Evolutionary conservation across 2,329 filamentous ascomycete species (phyloP).

Genomic region (Iodosphaeria phyllophila): DNA sequence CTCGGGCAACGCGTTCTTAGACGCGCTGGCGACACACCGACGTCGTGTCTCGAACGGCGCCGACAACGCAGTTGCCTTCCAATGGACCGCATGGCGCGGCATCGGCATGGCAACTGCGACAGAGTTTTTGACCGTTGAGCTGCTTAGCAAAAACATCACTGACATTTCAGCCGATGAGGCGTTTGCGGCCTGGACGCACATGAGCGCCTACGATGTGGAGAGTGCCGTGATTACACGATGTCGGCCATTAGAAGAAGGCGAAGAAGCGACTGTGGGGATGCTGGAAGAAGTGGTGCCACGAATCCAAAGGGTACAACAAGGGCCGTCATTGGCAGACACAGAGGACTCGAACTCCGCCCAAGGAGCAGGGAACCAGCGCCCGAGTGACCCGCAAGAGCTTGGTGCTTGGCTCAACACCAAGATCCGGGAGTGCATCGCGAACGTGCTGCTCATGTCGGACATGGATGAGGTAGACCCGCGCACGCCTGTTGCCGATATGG

Average conservation of each 20-base stretch:
- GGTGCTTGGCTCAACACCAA: constrained; percentile 11
- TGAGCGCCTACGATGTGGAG: constrained; percentile 15
- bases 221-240: constrained; percentile 18
- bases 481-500: constrained; percentile 17
- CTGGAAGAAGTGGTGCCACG: constrained; percentile 12
- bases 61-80: constrained; percentile 20
- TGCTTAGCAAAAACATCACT: constrained; percentile 21
- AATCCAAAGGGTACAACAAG: neutral
- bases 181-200: constrained; percentile 21
- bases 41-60: constrained; percentile 14
- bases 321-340: neutral
- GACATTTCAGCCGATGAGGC: constrained; percentile 20
- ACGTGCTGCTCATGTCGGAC: constrained; percentile 12
- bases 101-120: constrained; percentile 17
- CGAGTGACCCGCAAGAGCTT: constrained; percentile 9
- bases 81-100: constrained; percentile 22
- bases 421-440: constrained; percentile 13
- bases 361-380: constrained; percentile 1
- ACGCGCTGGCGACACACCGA: constrained; percentile 11
- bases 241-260: constrained; percentile 12
- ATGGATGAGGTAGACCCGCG: constrained; percentile 15
- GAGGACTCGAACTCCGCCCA: neutral
- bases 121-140: constrained; percentile 20
- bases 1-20: constrained; percentile 14
- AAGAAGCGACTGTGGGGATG: constrained; percentile 9